These are phyloP conservation scores for Colletotrichum noveboracense DNA, from an alignment of 2,329 filamentous ascomycete species.

Conservation along the genomic window DNA sequence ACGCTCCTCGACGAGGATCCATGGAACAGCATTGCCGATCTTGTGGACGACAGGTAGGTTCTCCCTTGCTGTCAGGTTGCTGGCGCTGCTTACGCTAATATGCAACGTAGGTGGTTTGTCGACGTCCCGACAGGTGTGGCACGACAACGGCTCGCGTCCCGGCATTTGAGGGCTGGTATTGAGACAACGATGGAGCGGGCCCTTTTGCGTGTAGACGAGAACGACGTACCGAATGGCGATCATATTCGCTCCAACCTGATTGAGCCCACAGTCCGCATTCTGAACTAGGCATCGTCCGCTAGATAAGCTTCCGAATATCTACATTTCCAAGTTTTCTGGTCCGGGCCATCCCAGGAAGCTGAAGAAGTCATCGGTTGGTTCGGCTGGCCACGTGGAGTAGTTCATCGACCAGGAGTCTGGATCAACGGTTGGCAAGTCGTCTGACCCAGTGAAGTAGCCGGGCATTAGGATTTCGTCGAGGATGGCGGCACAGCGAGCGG, in stretches of 20 bases:
- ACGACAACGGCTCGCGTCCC: constrained; percentile 24
- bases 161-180: constrained; percentile 31
- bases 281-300: constrained; percentile 21
- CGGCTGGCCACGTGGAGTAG: constrained; percentile 27
- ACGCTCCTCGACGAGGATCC: constrained; percentile 48
- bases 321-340: not conserved
- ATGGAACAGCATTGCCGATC: constrained; percentile 46
- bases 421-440: constrained; percentile 14
- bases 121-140: constrained; percentile 28
- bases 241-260: constrained; percentile 28
- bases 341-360: constrained; percentile 28
- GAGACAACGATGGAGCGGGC: constrained; percentile 28
- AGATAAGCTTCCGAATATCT: not conserved
- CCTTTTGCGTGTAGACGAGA: constrained; percentile 26
- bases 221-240: constrained; percentile 33
- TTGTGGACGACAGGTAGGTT: constrained; percentile 48
- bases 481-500: constrained; percentile 31
- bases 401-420: constrained; percentile 29
- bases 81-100: not conserved
- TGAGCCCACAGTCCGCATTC: constrained; percentile 27
- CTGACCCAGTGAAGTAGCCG: not conserved
- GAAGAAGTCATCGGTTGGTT: constrained; percentile 24
- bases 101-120: constrained; percentile 31
- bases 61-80: not conserved
- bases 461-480: constrained; percentile 29